Conservation (phyloP, 129 eudicot species). For the Pseudognaphalium luteoalbum region DNA sequence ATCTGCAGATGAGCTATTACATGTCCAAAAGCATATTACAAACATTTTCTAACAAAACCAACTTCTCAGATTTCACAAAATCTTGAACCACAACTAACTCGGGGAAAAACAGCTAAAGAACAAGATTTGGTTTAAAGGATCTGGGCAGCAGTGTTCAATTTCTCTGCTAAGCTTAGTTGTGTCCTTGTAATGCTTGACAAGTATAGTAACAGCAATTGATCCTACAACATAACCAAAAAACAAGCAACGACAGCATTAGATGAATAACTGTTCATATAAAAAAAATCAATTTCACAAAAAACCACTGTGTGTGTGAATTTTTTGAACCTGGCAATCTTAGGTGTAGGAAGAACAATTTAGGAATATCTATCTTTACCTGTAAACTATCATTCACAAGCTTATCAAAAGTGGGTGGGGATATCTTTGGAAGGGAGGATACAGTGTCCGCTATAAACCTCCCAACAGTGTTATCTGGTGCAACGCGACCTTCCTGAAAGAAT, state of each 20-base stretch:
- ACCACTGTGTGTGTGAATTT: background rate
- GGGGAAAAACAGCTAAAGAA: background rate
- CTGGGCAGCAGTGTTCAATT: slow-evolving; percentile 52
- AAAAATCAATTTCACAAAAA: background rate
- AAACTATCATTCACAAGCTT: slow-evolving; percentile 85
- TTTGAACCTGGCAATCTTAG: background rate
- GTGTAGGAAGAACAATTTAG: background rate
- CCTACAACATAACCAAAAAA: slow-evolving; percentile 44
- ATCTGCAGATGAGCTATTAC: slow-evolving; percentile 11
- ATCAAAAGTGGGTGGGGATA: slow-evolving; percentile 68
- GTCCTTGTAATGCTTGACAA: slow-evolving; percentile 97
- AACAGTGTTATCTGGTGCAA: slow-evolving; percentile 67
- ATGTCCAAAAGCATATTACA: slow-evolving; percentile 17
- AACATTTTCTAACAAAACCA: slow-evolving; percentile 29
- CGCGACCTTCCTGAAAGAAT: slow-evolving; percentile 65
- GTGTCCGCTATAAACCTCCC: slow-evolving; percentile 78
- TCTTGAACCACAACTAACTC: slow-evolving; percentile 7
- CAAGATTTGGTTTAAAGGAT: slow-evolving; percentile 32
- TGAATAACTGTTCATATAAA: background rate
- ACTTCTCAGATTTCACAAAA: slow-evolving; percentile 20
- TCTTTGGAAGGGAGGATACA: slow-evolving; percentile 71
- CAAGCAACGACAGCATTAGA: background rate
- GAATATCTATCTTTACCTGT: slow-evolving; percentile 45
- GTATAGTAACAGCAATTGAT: slow-evolving; percentile 79
- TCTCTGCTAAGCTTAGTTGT: slow-evolving; percentile 89